Conservation (phyloP, 108 stramenopile species). For the Phaeodactylum tricornutum region DNA sequence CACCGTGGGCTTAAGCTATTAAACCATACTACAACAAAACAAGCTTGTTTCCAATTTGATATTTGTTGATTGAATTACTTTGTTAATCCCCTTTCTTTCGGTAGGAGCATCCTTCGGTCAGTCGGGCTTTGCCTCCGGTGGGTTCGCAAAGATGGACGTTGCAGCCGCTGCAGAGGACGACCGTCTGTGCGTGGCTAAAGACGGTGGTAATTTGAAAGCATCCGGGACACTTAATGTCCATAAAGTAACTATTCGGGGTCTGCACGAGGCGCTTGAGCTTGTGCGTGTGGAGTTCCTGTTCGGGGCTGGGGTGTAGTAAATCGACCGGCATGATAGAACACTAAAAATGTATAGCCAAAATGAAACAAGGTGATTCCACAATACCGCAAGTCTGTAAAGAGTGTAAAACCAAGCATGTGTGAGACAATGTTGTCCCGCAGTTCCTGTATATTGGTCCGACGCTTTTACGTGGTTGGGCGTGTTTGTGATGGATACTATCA, state of each 20-base stretch:
- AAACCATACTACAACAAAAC: too few relatives aligned
- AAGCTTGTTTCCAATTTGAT: too few relatives aligned
- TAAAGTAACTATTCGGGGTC: slow-evolving; percentile 98
- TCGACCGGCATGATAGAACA: slow-evolving; percentile 98
- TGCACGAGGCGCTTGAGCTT: slow-evolving; percentile 99
- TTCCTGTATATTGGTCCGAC: too few relatives aligned
- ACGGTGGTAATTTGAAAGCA: slow-evolving; percentile 99
- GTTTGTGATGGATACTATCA: too few relatives aligned
- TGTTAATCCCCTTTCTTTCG: slow-evolving; percentile 97
- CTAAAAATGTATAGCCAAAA: too few relatives aligned
- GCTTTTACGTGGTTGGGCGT: too few relatives aligned
- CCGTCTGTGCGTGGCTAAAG: slow-evolving; percentile 92
- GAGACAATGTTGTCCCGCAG: too few relatives aligned
- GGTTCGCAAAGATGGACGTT: slow-evolving; percentile 97
- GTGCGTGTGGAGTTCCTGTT: slow-evolving; percentile 90
- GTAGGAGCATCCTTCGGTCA: slow-evolving; percentile 99
- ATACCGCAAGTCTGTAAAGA: too few relatives aligned
- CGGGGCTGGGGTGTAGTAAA: slow-evolving; percentile 89
- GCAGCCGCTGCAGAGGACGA: slow-evolving; percentile 95
- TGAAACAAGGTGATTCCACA: too few relatives aligned
- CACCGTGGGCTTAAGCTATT: too few relatives aligned
- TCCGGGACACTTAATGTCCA: slow-evolving; percentile 99
- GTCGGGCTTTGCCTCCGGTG: slow-evolving; percentile 95
- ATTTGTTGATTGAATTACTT: slow-evolving; percentile 8
- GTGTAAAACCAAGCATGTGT: too few relatives aligned